Evolutionary conservation across 805 yeast species (phyloP).

Genomic region (Saccharomycopsis sp.): DNA sequence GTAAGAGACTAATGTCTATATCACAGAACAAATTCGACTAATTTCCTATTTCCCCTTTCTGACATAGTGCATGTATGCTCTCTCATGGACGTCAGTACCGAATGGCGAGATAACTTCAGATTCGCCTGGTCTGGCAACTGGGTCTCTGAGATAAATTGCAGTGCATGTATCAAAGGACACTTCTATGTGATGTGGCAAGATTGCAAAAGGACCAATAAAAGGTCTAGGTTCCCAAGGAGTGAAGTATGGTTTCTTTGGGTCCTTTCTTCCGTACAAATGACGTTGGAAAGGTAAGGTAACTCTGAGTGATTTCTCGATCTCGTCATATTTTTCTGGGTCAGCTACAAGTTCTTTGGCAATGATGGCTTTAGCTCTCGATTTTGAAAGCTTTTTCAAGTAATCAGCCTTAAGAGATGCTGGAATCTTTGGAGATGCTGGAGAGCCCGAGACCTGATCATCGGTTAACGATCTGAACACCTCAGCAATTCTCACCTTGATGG

Average conservation of each 20-base stretch:
- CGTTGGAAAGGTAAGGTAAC: constrained; percentile 77
- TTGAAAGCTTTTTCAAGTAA: constrained; percentile 27
- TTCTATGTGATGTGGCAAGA: constrained; percentile 88
- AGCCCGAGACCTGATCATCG: constrained; percentile 24
- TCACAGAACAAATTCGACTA: background rate
- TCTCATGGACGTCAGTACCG: constrained; percentile 73
- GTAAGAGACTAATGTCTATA: background rate
- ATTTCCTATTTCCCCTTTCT: constrained; percentile 49
- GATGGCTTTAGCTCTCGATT: constrained; percentile 15
- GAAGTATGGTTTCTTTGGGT: constrained; percentile 75
- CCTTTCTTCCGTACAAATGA: constrained; percentile 69
- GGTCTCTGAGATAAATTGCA: constrained; percentile 94
- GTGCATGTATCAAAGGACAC: constrained; percentile 87
- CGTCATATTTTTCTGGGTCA: constrained; percentile 30
- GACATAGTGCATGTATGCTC: constrained; percentile 90
- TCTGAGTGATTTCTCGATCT: constrained; percentile 28
- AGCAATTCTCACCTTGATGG: constrained; percentile 21
- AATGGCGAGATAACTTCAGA: constrained; percentile 94
- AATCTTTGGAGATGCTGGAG: constrained; percentile 27
- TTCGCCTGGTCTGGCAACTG: constrained; percentile 94
- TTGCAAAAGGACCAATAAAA: constrained; percentile 86
- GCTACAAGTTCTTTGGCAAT: constrained; percentile 4
- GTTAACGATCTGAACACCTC: constrained; percentile 19
- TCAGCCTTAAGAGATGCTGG: constrained; percentile 26
- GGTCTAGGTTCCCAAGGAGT: constrained; percentile 97